Base-by-base conservation (phyloP, 176 grass and related monocot species). In the Phyllostachys edulis region DNA sequence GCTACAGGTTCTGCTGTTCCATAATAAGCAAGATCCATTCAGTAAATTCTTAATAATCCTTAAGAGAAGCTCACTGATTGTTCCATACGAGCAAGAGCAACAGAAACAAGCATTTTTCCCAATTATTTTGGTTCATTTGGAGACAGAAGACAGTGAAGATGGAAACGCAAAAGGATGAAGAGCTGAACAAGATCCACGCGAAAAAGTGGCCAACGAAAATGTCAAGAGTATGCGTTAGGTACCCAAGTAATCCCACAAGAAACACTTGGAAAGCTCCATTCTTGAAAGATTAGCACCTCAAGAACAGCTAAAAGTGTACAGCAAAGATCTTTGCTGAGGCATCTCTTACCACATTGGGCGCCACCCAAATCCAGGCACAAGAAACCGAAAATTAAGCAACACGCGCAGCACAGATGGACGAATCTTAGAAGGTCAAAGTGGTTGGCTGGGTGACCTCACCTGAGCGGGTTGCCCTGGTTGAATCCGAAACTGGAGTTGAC, bases 401-500 rank as follows among this genome's bases (percentile, higher is more conserved):
- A n/a, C n/a, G n/a, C n/a, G n/a, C n/a, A n/a, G n/a, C n/a, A n/a
- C n/a, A 61, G 65, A 60, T 5, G 24, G 1, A 5, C 34, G 77
- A 81, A 78, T 85, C 52, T 76, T 3, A 21, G 26, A 26, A 45
- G 51, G 23, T 45, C 65, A 56, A 46, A 6, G 9, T 51, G 26
- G 50, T 3, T 4, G 60, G 55, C 23, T 32, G 38, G 67, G 29
- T 51, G 49, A 50, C 51, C 7, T 84, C 80, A 98, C 96, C 96
- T 94, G 64, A 98, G 89, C 1, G 96, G 93, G 71, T 94, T 99
- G 36, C 96, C 96, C 83, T 94, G 96, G 91, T 99, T 99, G 89
- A 99, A 99, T 4, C 91, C 96, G 81, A 99, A 99, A 93, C 96
- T 99, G 77, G 96, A 99, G 78, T 99, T 99, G 49, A 99, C 96